Percentiles rank a stretch among this genome's conserved stretches.
These are phyloP conservation scores for Phaseolus lunatus DNA, from an alignment of 306 rosid species.

Conservation along the genomic window DNA sequence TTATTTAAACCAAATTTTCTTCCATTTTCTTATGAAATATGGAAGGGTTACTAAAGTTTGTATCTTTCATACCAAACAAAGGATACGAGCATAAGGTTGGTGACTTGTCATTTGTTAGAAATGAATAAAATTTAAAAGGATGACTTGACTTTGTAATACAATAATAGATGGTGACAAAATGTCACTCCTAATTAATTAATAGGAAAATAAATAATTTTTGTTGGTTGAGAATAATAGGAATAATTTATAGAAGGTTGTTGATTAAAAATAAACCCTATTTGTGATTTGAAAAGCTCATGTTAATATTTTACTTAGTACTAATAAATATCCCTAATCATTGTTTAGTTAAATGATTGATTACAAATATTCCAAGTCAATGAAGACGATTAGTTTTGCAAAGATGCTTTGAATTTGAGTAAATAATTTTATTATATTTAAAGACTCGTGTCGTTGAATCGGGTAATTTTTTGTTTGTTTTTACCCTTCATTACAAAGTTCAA, in stretches of 20 bases:
- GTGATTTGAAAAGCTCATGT: neutral
- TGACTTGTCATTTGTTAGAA: neutral
- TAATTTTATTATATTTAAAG: neutral
- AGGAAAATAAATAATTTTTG: neutral
- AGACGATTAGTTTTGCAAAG: slow-evolving; percentile 2
- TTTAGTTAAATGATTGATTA: neutral
- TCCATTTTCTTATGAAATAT: too few species aligned
- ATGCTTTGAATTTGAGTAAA: neutral
- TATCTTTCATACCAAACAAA: neutral
- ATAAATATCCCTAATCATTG: neutral
- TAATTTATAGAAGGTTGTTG: neutral
- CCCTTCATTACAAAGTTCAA: neutral
- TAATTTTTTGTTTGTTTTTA: neutral
- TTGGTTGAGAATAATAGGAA: neutral
- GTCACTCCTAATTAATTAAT: neutral
- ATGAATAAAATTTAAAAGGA: neutral
- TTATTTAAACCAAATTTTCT: too few species aligned
- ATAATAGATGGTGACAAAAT: neutral
- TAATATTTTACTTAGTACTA: slow-evolving; percentile 3
- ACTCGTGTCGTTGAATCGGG: neutral
- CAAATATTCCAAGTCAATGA: neutral
- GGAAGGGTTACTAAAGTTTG: too few species aligned
- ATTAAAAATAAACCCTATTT: neutral
- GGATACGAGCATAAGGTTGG: neutral
- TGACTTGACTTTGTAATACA: slow-evolving; percentile 4